phyloP scores from a whole-genome alignment of 768 basidiomycete species.

The Termitomyces sp. region DNA sequence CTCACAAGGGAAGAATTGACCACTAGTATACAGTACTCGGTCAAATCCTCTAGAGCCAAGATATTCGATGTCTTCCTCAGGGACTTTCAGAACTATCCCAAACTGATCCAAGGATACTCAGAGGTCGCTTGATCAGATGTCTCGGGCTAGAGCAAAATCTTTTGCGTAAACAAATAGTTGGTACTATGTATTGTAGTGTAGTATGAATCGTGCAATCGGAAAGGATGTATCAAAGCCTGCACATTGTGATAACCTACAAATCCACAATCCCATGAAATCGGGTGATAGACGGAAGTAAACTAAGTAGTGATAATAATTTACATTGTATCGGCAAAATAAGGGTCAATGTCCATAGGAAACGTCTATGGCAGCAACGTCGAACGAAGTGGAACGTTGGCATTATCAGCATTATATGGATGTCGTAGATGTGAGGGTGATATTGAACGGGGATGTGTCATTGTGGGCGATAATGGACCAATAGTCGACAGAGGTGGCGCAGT shows the following conservation, averaged over 20 bases:
- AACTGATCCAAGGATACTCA: too few species aligned
- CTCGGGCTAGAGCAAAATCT: neutral
- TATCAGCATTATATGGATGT: conserved; percentile 3
- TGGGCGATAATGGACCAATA: neutral
- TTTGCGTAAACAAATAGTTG: neutral
- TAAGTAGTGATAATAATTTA: conserved; percentile 3
- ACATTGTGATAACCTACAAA: conserved; percentile 7
- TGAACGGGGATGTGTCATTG: neutral
- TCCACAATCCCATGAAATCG: conserved; percentile 4
- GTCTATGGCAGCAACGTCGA: conserved; percentile 5
- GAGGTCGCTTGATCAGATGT: too few species aligned
- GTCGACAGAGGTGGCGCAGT: conserved; percentile 1
- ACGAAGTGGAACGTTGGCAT: neutral
- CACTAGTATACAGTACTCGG: too few species aligned
- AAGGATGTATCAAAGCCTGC: neutral
- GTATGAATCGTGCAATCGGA: neutral
- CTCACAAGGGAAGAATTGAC: too few species aligned
- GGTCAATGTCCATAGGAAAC: neutral
- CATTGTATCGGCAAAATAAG: conserved; percentile 1
- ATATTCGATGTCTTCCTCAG: too few species aligned
- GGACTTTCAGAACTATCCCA: too few species aligned
- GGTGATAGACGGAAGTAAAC: neutral
- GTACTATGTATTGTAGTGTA: neutral
- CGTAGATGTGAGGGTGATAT: conserved; percentile 4
- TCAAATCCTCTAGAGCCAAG: too few species aligned